Evolutionary conservation across 257 asterid species (phyloP).

Genomic region (Galeopsis tetrahit): DNA sequence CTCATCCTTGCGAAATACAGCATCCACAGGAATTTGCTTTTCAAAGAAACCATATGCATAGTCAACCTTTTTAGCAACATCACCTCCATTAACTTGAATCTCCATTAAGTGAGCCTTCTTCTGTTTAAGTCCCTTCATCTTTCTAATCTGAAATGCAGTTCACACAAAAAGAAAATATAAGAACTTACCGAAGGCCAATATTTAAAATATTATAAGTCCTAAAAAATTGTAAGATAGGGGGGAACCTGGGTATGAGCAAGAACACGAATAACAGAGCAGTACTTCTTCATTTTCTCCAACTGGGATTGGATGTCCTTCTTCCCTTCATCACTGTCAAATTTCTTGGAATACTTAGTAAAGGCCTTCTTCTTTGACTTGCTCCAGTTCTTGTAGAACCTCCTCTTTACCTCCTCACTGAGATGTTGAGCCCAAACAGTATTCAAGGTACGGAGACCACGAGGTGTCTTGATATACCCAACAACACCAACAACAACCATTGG

Average conservation of each 20-base stretch:
- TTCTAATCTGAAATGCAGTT: slow-evolving; percentile 55
- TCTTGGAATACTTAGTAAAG: slow-evolving; percentile 67
- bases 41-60: slow-evolving; percentile 76
- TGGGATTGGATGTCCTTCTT: slow-evolving; percentile 63
- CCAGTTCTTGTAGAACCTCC: slow-evolving; percentile 85
- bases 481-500: slow-evolving; percentile 83
- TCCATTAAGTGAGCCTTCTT: slow-evolving; percentile 90
- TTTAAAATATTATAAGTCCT: neutral
- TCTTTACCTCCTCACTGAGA: slow-evolving; percentile 73
- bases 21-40: slow-evolving; percentile 80
- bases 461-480: slow-evolving; percentile 83
- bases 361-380: slow-evolving; percentile 80
- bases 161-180: neutral
- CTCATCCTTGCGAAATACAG: slow-evolving; percentile 88
- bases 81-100: slow-evolving; percentile 87
- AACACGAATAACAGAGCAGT: slow-evolving; percentile 68
- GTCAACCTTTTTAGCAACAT: slow-evolving; percentile 69
- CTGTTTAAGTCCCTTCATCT: slow-evolving; percentile 83
- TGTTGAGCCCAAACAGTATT: slow-evolving; percentile 83
- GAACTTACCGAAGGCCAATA: no score
- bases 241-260: slow-evolving; percentile 85
- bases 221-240: no score
- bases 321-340: slow-evolving; percentile 61
- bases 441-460: slow-evolving; percentile 78
- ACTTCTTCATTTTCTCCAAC: slow-evolving; percentile 78